Base-by-base conservation (phyloP, 768 basidiomycete genomes). In the Russula dissimulans region DNA sequence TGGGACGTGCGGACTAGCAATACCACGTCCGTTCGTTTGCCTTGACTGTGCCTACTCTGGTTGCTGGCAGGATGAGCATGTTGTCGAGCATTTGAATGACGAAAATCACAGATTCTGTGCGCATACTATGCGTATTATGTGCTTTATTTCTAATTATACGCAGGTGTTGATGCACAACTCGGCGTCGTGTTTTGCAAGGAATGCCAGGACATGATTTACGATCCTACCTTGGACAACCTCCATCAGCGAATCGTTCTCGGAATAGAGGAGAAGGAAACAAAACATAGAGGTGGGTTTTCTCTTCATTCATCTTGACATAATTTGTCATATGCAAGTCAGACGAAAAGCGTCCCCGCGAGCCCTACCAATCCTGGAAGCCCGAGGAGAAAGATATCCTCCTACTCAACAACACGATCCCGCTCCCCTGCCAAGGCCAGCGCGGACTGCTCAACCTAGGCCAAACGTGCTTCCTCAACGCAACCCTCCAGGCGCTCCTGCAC, bases 391-490 rank as follows among this genome's bases (percentile, higher is more conserved):
- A 82, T 36, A 58, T 65, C 0, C 64, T 71, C 10, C 75, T 77
- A 17, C 75, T 91, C 5, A 77, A 81, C 44, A 76, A 78, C 31
- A 72, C 80, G 5, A 73, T 73, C 7, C 54, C 77, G 10, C 73
- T 90, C 47, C 78, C 88, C 15, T 94, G 93, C 72, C 86, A 91
- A 78, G 86, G 85, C 54, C 83, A 89, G n/a, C 79, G 89, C 59
- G 92, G 93, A 0, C 77, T 95, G 3, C 74, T 92, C 45, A 95
- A 95, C 71, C 81, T 95, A 0, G 91, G 92, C 1, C 87, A 93
- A 70, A 97, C 94, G 0, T 98, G 95, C 69, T 97, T 93, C 74
- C 79, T 98, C 66, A 95, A 92, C 64, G 92, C 87, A 54, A 84
- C 97, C 22, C 79, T 98, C 11, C 95, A 98, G 71, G 83, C 82